Percentiles rank a stretch among this genome's conserved stretches.
phyloP scores from a whole-genome alignment of 352 stramenopile genomes.

The Pythium guiyangense region DNA sequence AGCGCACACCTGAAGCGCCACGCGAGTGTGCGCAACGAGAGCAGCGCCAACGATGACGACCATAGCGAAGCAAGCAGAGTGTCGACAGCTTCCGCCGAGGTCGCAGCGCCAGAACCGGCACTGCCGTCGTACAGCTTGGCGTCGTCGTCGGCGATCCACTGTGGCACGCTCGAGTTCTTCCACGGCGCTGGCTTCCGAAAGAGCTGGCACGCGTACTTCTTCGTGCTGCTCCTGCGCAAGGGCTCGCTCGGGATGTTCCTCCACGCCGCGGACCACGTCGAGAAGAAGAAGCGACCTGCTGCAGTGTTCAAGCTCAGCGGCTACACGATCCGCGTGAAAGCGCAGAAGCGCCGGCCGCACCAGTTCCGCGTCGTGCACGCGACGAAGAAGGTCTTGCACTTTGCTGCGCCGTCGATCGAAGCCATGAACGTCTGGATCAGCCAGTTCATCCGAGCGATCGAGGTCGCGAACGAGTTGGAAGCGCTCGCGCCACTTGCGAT shows the following conservation, averaged over 20 bases:
- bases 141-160: too few species aligned
- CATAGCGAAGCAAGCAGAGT: not conserved
- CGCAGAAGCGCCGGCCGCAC: constrained; percentile 57
- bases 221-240: too few species aligned
- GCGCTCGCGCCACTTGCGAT: constrained; percentile 9
- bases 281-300: constrained; percentile 35
- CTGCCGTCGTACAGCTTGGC: too few species aligned
- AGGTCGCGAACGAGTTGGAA: constrained; percentile 50
- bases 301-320: constrained; percentile 69
- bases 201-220: constrained; percentile 57
- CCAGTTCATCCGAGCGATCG: constrained; percentile 55
- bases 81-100: constrained; percentile 22
- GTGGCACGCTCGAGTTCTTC: constrained; percentile 49
- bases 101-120: too few species aligned
- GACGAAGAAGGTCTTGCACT: constrained; percentile 55
- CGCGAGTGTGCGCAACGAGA: constrained; percentile 19
- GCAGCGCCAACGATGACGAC: not conserved
- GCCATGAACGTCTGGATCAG: constrained; percentile 72
- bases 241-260: constrained; percentile 66
- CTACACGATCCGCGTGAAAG: constrained; percentile 61
- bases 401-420: constrained; percentile 50
- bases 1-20: not conserved
- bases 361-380: constrained; percentile 55
- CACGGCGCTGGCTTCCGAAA: constrained; percentile 59
- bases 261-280: constrained; percentile 31